Evolutionary conservation across 2,329 filamentous ascomycete species (phyloP), one percentile per base, ranked within the genome.

Genomic region (Proliferodiscus dingleyae): DNA sequence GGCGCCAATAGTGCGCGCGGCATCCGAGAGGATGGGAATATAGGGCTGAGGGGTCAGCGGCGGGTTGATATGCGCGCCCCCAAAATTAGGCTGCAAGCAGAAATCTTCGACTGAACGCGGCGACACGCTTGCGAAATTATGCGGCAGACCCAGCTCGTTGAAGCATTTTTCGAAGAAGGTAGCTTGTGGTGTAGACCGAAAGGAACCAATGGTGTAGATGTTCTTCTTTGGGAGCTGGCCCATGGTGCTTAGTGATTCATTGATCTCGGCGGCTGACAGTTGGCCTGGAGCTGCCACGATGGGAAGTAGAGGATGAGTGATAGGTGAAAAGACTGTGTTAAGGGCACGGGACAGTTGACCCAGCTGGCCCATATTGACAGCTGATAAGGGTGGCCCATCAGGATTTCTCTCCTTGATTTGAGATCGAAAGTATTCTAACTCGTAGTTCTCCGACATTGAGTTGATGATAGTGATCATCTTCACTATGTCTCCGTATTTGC

Each of bases 391-490:
- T 8, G 87, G 87, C 7, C 75, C 73, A 51, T 83, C 74, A 0
- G 84, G 77, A 53, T 85, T 83, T 51, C 84, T 80, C 23, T 77
- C 71, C 59, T 81, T 81, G 62, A 93, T 83, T 53, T 81, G 77
- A 9, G 86, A 89, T 23, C 88, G 82, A 67, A 95, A 94, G 65
- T 90, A 90, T 65, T 94, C 89, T 26, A 94, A 75, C 68, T 94
- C 87, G 61, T 94, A 93, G 65, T 94, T 93, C 57, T 90, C 87
- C 61, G 89, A 87, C 62, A 86, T 82, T 32, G 85, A 83, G 61
- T 81, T 84, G 61, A 89, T 87, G 61, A 90, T 83, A 24, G 85
- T 82, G 59, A 93, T 93, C 86, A 94, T 93, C 70, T 93, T 94
- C 61, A 94, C 83, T 46, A 94, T 87, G 63, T 94, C 87, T 37